phyloP scores from a whole-genome alignment of 2,329 filamentous ascomycete species.

The Penicillium fuscoglaucum region DNA sequence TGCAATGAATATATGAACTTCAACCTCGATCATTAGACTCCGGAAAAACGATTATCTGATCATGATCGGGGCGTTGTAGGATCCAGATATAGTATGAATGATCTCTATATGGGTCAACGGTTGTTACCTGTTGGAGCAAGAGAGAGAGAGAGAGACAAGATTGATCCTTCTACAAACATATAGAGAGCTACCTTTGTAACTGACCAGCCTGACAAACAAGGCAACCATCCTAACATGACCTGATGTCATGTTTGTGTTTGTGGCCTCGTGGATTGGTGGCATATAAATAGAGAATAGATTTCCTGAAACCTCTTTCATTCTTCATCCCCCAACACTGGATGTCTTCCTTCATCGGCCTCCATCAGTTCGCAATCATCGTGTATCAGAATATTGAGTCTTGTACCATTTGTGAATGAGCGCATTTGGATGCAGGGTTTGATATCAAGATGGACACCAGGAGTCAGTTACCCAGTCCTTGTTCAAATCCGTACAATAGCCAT shows the following conservation, averaged over 20 bases:
- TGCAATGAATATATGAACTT: background rate
- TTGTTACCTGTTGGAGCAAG: too few species aligned
- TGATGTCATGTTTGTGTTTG: background rate
- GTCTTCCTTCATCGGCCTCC: too few species aligned
- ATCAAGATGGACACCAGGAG: rapidly evolving
- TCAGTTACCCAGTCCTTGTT: too few species aligned
- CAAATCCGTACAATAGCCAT: background rate
- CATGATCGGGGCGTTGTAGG: background rate
- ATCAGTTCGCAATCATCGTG: background rate
- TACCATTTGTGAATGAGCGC: background rate
- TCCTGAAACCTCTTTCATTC: background rate
- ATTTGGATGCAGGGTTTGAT: background rate
- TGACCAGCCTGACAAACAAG: too few species aligned
- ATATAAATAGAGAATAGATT: background rate
- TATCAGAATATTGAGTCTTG: background rate
- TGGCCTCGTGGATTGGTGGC: background rate
- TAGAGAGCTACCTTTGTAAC: too few species aligned
- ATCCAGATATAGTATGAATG: background rate
- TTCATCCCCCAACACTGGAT: background rate
- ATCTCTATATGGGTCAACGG: too few species aligned
- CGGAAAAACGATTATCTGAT: background rate
- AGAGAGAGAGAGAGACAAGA: too few species aligned
- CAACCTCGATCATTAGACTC: background rate
- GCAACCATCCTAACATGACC: too few species aligned
- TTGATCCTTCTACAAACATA: too few species aligned